A percentile compares a stretch with the other conserved stretches of the same genome.
phyloP scores from a whole-genome alignment of 345 rosid species.

The Trapa bicornis region DNA sequence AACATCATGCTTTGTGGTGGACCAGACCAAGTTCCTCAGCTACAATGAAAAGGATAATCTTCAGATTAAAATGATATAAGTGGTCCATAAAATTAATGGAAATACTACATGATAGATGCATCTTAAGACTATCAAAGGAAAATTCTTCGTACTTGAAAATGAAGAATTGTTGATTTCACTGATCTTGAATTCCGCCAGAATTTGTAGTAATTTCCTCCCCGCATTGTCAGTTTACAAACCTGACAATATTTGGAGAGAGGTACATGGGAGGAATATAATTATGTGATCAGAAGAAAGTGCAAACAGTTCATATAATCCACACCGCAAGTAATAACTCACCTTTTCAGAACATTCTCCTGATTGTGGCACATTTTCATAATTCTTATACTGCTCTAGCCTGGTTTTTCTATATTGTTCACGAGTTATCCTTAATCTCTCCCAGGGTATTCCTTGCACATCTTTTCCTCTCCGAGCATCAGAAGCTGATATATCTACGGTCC shows the following conservation, averaged over 20 bases:
- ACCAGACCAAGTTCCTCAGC: constrained; percentile 54
- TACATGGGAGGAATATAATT: background rate
- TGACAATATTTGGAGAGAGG: constrained; percentile 4
- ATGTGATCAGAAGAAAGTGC: background rate
- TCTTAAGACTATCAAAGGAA: background rate
- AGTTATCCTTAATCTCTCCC: constrained; percentile 80
- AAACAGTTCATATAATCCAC: background rate
- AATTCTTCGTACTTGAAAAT: constrained; percentile 32
- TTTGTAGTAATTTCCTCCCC: constrained; percentile 32
- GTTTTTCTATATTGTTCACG: constrained; percentile 79
- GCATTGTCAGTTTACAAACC: constrained; percentile 36
- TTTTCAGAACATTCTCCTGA: constrained; percentile 5
- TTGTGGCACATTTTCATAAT: constrained; percentile 68
- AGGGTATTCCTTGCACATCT: constrained; percentile 95
- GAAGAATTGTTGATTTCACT: constrained; percentile 50
- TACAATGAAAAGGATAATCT: constrained; percentile 9
- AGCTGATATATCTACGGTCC: constrained; percentile 57
- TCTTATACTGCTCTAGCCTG: constrained; percentile 85
- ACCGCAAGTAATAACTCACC: background rate
- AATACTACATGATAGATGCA: background rate
- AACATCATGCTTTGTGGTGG: constrained; percentile 51
- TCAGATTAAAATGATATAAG: background rate
- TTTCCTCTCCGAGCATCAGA: constrained; percentile 74
- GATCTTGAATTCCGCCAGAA: constrained; percentile 49
- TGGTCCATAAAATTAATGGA: background rate